A percentile compares a stretch with the other conserved stretches of the same genome.
Evolutionary conservation across 2,329 filamentous ascomycete genomes (phyloP).

Genomic region (Ramularia collo-cygni): DNA sequence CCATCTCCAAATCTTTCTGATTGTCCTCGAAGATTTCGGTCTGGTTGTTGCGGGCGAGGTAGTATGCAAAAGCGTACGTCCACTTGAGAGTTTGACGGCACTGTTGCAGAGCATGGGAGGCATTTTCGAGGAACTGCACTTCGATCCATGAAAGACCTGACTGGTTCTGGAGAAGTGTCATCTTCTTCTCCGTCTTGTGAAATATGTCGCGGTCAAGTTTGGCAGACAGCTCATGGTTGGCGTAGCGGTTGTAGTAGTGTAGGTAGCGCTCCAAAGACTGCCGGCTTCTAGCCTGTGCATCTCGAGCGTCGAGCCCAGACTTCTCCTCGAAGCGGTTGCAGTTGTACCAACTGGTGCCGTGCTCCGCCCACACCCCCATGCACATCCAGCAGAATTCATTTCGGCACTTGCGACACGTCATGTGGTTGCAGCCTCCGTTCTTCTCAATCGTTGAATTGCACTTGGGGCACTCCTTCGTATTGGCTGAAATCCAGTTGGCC

Average conservation of each 20-base stretch:
- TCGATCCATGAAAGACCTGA: constrained; percentile 99
- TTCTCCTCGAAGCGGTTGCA: constrained; percentile 97
- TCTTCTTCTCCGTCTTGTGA: constrained; percentile 96
- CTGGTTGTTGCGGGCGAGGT: constrained; percentile 89
- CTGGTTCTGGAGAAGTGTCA: constrained; percentile 88
- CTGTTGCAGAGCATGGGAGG: constrained; percentile 86
- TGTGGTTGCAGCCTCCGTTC: constrained; percentile 96
- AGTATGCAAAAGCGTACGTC: constrained; percentile 98
- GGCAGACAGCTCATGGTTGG: constrained; percentile 96
- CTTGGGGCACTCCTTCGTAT: constrained; percentile 96
- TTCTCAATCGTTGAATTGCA: constrained; percentile 98
- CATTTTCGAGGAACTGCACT: constrained; percentile 91
- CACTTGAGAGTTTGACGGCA: constrained; percentile 98
- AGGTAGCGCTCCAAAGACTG: constrained; percentile 92
- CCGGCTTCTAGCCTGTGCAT: constrained; percentile 84
- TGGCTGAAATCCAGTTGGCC: constrained; percentile 98
- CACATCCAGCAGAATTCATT: constrained; percentile 99
- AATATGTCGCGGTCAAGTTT: constrained; percentile 95
- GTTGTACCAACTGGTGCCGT: constrained; percentile 99
- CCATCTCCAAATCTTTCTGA: constrained; percentile 95
- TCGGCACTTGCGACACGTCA: constrained; percentile 94
- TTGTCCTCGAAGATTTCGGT: constrained; percentile 99
- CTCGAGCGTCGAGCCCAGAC: constrained; percentile 80
- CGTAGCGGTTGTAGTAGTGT: constrained; percentile 98
- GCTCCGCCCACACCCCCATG: constrained; percentile 97